phyloP scores from a whole-genome alignment of 2,329 filamentous ascomycete species.

The Emergomyces orientalis region DNA sequence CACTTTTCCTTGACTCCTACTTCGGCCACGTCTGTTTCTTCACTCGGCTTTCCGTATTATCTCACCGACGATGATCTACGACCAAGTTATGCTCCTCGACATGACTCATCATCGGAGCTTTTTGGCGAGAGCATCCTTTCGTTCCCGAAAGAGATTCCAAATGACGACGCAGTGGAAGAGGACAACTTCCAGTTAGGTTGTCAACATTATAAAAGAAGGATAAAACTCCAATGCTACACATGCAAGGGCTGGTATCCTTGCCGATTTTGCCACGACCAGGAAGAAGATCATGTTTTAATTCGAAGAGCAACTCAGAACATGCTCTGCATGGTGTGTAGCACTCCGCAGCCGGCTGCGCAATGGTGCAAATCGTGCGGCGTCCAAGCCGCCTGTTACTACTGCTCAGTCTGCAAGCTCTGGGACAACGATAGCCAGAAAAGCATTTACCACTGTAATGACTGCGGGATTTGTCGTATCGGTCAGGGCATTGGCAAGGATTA shows the following conservation, averaged over 20 bases:
- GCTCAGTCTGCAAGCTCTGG: conserved; percentile 91
- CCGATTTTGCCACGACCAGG: conserved; percentile 82
- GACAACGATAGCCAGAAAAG: conserved; percentile 83
- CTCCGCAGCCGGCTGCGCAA: conserved; percentile 72
- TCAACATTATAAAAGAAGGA: conserved; percentile 86
- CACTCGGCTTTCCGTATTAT: conserved; percentile 30
- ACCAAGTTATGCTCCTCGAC: conserved; percentile 55
- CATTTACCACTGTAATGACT: conserved; percentile 94
- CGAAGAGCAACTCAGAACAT: conserved; percentile 83
- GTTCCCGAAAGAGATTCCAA: conserved; percentile 32
- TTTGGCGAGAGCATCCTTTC: conserved; percentile 9
- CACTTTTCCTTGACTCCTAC: conserved; percentile 21
- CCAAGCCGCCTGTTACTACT: conserved; percentile 81
- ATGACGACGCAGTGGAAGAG: conserved; percentile 42
- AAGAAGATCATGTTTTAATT: conserved; percentile 68
- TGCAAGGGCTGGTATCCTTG: conserved; percentile 93
- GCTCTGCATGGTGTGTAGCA: conserved; percentile 92
- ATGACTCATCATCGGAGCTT: conserved; percentile 11
- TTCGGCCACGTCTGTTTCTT: conserved; percentile 22
- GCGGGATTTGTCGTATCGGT: conserved; percentile 87
- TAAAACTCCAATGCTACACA: conserved; percentile 86
- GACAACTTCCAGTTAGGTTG: conserved; percentile 61
- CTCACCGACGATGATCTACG: conserved; percentile 48
- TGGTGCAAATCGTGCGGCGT: conserved; percentile 68
- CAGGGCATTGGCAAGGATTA: conserved; percentile 88